Base-by-base conservation (phyloP, 1,284 basidiomycete genomes). In the Fistulinella staudtii region DNA sequence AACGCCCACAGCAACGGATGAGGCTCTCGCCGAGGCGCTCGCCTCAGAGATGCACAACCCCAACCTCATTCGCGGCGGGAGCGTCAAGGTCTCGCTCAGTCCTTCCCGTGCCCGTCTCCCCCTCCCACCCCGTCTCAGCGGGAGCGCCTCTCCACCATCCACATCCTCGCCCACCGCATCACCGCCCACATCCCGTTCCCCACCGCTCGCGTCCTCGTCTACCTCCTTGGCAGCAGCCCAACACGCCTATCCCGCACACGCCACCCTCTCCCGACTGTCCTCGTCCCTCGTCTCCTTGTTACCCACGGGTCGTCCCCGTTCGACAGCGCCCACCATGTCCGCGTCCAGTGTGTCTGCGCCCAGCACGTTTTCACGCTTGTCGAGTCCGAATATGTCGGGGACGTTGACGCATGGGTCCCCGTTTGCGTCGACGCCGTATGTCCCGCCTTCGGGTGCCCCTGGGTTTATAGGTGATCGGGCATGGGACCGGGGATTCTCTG, bases 391-490 rank as follows among this genome's bases (percentile, higher is more conserved):
- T 2, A 45, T 46, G 27, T 14, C 38, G 5, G 28, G 33, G 10
- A 23, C 25, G 27, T 62, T 76, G 25, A 71, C 69, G 0, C 73
- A 76, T 40, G 68, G 68, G 0, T 70, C 80, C 1, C 82, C 84
- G 0, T 87, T 86, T 53, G 73, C 75, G 0, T 62, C 79, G 11
- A 73, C 78, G 24, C 52, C 68, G 4, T 89, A 80, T 53, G 63
- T 77, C 0, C 75, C 88, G 0, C 82, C 87, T 0, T 72, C 71
- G 0, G 90, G 90, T 5, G 90, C 91, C 0, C 90, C 90, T 0
- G 89, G 87, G 0, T 93, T 87, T 57, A 67, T 63, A 14, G 84
- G 83, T 0, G 77, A 79, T 47, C 63, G 40, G 63, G 73, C 55
- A 29, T 82, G 79, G 80, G 79, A 82, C 53, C 72, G 71, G 65